Evolutionary conservation across 2,329 filamentous ascomycete species (phyloP).

Genomic region (Monosporascus sp.): DNA sequence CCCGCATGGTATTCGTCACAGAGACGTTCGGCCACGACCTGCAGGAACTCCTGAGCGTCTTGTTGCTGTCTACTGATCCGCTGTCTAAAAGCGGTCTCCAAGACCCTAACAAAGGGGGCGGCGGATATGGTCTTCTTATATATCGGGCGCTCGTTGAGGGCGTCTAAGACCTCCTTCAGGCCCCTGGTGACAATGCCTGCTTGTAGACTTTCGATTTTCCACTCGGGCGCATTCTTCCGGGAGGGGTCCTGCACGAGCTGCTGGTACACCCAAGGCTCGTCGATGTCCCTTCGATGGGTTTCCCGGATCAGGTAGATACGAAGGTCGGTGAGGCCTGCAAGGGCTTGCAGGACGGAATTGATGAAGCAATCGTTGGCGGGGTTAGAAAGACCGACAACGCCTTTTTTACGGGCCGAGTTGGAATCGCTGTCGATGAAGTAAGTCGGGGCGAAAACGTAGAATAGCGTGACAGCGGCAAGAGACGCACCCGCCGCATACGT

Average conservation of each 20-base stretch:
- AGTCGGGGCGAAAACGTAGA: slow-evolving; percentile 97
- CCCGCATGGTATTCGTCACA: slow-evolving; percentile 93
- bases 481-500: slow-evolving; percentile 95
- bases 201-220: slow-evolving; percentile 67
- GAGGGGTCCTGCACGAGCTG: slow-evolving; percentile 47
- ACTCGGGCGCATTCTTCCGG: slow-evolving; percentile 36
- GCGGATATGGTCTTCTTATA: slow-evolving; percentile 92
- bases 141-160: slow-evolving; percentile 87
- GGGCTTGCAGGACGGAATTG: slow-evolving; percentile 90
- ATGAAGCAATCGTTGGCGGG: slow-evolving; percentile 96
- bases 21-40: slow-evolving; percentile 86
- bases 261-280: slow-evolving; percentile 71
- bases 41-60: slow-evolving; percentile 94
- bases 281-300: slow-evolving; percentile 75
- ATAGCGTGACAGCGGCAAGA: slow-evolving; percentile 86
- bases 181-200: slow-evolving; percentile 78
- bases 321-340: slow-evolving; percentile 85
- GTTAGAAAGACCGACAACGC: slow-evolving; percentile 83
- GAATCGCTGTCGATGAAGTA: slow-evolving; percentile 87
- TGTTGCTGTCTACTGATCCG: slow-evolving; percentile 93
- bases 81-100: slow-evolving; percentile 84
- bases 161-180: slow-evolving; percentile 87
- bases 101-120: slow-evolving; percentile 71
- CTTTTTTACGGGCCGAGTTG: slow-evolving; percentile 66
- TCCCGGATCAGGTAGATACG: slow-evolving; percentile 90